A percentile compares a stretch with the other conserved stretches of the same genome.
Evolutionary conservation across 139 green algal species (phyloP).

Genomic region (Micromonas pusilla): DNA sequence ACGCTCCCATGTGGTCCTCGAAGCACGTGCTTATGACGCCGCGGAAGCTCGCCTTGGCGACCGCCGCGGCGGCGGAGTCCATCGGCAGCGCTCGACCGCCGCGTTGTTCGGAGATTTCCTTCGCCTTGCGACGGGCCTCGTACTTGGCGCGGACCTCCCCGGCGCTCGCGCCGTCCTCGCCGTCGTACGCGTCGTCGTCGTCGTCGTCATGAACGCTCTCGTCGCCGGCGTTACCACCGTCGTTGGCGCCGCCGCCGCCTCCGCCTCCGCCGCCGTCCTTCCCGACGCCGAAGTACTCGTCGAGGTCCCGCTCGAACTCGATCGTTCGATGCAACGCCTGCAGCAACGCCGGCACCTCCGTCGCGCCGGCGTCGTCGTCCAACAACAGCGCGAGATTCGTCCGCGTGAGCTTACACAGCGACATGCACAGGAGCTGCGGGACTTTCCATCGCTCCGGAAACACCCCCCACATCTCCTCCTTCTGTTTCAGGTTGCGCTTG

Average conservation of each 20-base stretch:
- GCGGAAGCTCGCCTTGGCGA: slow-evolving; percentile 53
- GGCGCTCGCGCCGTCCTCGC: slow-evolving; percentile 14
- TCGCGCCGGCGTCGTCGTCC: slow-evolving; percentile 40
- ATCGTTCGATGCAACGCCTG: slow-evolving; percentile 82
- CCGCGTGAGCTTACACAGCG: slow-evolving; percentile 85
- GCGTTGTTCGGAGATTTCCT: neutral
- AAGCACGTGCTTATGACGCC: slow-evolving; percentile 69
- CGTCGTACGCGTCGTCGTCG: slow-evolving; percentile 2
- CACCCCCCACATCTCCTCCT: slow-evolving; percentile 69
- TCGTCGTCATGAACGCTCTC: slow-evolving; percentile 18
- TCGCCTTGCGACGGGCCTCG: slow-evolving; percentile 14
- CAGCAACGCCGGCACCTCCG: slow-evolving; percentile 12
- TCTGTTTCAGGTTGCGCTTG: slow-evolving; percentile 38
- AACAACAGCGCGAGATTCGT: slow-evolving; percentile 70
- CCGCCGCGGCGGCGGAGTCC: slow-evolving; percentile 28
- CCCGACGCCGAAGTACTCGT: slow-evolving; percentile 55
- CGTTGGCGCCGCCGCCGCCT: slow-evolving; percentile 46
- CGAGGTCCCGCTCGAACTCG: slow-evolving; percentile 94
- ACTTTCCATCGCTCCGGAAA: slow-evolving; percentile 86
- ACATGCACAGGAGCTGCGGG: slow-evolving; percentile 72
- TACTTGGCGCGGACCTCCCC: neutral
- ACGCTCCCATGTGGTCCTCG: slow-evolving; percentile 62
- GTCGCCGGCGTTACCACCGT: slow-evolving; percentile 79
- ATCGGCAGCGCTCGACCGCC: slow-evolving; percentile 11
- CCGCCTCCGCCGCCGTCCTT: slow-evolving; percentile 8